phyloP scores from a whole-genome alignment of 1,139 yeast species.

The Spathaspora sp. region DNA sequence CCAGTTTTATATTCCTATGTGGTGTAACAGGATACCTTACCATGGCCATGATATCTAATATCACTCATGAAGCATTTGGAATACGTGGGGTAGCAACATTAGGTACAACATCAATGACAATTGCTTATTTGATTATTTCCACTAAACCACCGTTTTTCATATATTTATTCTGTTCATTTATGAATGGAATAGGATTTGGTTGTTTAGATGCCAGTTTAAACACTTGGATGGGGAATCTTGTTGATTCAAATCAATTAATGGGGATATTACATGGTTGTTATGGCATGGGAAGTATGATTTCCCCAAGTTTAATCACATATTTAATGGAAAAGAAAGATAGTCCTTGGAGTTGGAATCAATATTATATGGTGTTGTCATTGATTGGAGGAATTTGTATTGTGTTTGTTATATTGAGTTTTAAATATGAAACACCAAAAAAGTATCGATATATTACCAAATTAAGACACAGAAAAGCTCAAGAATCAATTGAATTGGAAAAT shows the following conservation, averaged over 20 bases:
- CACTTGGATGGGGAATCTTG: constrained; percentile 56
- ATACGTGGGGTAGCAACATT: constrained; percentile 37
- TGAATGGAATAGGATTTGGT: constrained; percentile 62
- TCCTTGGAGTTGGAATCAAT: constrained; percentile 51
- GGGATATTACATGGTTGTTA: constrained; percentile 69
- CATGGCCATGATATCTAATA: constrained; percentile 38
- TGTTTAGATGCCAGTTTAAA: constrained; percentile 59
- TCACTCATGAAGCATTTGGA: constrained; percentile 32
- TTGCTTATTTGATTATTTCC: constrained; percentile 27
- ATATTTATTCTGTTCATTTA: constrained; percentile 34
- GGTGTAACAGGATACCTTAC: constrained; percentile 38
- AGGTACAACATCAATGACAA: constrained; percentile 33
- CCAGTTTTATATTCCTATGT: constrained; percentile 35
- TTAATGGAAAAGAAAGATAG: constrained; percentile 31
- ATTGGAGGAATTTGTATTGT: constrained; percentile 25
- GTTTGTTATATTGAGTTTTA: constrained; percentile 32
- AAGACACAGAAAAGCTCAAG: constrained; percentile 10
- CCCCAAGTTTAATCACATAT: constrained; percentile 58
- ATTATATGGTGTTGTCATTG: constrained; percentile 37
- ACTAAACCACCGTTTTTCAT: constrained; percentile 37
- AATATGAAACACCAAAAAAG: constrained; percentile 55
- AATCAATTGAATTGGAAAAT: constrained; percentile 12
- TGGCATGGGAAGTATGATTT: constrained; percentile 66
- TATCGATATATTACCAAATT: constrained; percentile 36
- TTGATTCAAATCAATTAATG: constrained; percentile 58